These are phyloP conservation scores for Petrea volubilis DNA, from an alignment of 257 asterid genomes.

Conservation along the genomic window DNA sequence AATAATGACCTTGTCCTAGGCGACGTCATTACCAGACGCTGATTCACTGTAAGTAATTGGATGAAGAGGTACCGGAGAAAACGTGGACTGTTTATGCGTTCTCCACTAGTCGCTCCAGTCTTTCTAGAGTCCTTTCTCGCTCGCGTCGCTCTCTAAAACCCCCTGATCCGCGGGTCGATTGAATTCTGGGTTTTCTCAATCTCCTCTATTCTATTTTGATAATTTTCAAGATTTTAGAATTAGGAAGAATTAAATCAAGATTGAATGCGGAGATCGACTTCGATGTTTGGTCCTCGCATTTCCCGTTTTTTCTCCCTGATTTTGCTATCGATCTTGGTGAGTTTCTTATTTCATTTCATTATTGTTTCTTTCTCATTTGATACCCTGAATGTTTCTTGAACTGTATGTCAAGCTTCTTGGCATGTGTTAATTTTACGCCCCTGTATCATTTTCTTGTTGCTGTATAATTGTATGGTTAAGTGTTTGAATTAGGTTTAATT, in stretches of 20 bases:
- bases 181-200: conserved; percentile 2
- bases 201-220: not conserved
- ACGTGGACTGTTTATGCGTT: not conserved
- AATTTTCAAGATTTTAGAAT: not conserved
- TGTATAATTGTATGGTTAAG: conserved; percentile 3
- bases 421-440: not conserved
- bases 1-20: not conserved
- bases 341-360: not conserved
- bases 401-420: not conserved
- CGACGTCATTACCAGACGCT: conserved; percentile 7
- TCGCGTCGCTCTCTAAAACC: conserved; percentile 21
- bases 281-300: conserved; percentile 37
- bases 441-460: conserved; percentile 2
- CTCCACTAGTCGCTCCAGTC: conserved; percentile 21
- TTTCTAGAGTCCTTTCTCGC: conserved; percentile 9
- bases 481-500: not conserved
- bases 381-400: conserved; percentile 7
- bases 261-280: conserved; percentile 43
- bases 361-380: not conserved
- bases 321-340: conserved; percentile 39
- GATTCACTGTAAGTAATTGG: conserved; percentile 1
- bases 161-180: conserved; percentile 34
- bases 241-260: conserved; percentile 19
- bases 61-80: conserved; percentile 17
- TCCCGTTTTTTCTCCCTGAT: conserved; percentile 30